Evolutionary conservation across 768 basidiomycete genomes (phyloP).

Genomic region (Leccinum aurantiacum): DNA sequence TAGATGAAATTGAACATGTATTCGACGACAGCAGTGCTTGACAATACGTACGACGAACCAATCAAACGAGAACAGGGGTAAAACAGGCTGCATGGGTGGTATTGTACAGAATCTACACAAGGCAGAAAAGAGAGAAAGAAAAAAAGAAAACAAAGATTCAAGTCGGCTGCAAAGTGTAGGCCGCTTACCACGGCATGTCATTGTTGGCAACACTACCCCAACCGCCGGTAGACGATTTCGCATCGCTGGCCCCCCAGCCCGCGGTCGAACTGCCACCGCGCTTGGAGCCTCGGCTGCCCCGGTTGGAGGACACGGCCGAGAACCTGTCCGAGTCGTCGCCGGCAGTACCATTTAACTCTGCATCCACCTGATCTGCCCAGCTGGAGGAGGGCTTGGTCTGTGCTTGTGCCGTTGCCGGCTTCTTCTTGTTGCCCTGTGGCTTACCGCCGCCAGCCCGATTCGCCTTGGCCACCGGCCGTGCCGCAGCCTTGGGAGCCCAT

Average conservation of each 20-base stretch:
- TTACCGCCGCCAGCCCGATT: slow-evolving; percentile 1
- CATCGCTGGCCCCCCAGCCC: slow-evolving; percentile 5
- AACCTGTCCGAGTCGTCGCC: not conserved
- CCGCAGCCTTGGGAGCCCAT: slow-evolving; percentile 10
- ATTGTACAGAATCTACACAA: slow-evolving; percentile 5
- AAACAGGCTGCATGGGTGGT: not conserved
- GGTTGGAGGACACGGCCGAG: slow-evolving; percentile 14
- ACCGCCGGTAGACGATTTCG: slow-evolving; percentile 25
- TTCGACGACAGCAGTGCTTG: not conserved
- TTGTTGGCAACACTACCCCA: slow-evolving; percentile 22
- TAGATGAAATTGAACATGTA: not conserved
- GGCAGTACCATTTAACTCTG: slow-evolving; percentile 10
- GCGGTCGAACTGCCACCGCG: slow-evolving; percentile 14
- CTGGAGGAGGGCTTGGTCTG: slow-evolving; percentile 5
- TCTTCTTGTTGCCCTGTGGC: slow-evolving; percentile 11
- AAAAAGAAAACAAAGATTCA: not conserved
- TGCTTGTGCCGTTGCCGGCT: not conserved
- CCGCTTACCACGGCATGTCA: slow-evolving; percentile 27
- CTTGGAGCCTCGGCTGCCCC: slow-evolving; percentile 1
- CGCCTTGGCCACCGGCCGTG: slow-evolving; percentile 8
- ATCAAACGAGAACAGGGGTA: slow-evolving; percentile 4
- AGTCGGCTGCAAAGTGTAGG: not conserved
- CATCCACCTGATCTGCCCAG: slow-evolving; percentile 33
- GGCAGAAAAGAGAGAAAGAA: not conserved
- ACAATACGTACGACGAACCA: not conserved